Evolutionary conservation across 495 filamentous ascomycete species (phyloP).

Genomic region (Penicillium canescens): DNA sequence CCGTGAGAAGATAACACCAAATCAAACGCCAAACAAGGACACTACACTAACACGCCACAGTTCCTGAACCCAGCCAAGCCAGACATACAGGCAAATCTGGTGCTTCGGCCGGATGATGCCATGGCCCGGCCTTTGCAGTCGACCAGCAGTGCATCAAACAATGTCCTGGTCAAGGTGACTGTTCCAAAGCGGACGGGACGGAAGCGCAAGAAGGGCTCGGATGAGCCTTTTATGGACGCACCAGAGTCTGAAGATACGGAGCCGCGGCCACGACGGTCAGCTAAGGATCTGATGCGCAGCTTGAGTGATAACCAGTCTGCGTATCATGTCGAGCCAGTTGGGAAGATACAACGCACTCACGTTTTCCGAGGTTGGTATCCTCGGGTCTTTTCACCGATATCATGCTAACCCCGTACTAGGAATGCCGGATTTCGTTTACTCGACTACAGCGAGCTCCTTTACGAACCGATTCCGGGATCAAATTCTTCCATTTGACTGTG

Average conservation of each 20-base stretch:
- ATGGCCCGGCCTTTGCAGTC: slow-evolving; percentile 74
- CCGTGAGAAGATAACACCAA: slow-evolving; percentile 45
- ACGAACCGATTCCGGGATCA: slow-evolving; percentile 63
- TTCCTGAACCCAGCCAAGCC: slow-evolving; percentile 42
- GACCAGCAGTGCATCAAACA: slow-evolving; percentile 66
- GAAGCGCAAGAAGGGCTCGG: slow-evolving; percentile 73
- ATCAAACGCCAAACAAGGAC: no score
- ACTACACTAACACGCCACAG: slow-evolving; percentile 26
- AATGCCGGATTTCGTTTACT: slow-evolving; percentile 77
- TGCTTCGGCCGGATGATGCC: slow-evolving; percentile 75
- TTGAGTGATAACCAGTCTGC: slow-evolving; percentile 69
- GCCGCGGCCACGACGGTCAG: slow-evolving; percentile 22
- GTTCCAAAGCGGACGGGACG: slow-evolving; percentile 84
- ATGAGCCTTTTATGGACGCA: slow-evolving; percentile 57
- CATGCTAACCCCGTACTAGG: slow-evolving; percentile 21
- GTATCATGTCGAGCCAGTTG: slow-evolving; percentile 71
- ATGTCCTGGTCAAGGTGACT: slow-evolving; percentile 81
- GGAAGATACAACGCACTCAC: slow-evolving; percentile 75
- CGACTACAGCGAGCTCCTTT: slow-evolving; percentile 60
- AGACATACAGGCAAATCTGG: slow-evolving; percentile 51
- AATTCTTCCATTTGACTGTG: slow-evolving; percentile 66
- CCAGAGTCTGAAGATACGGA: slow-evolving; percentile 5
- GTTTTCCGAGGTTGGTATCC: slow-evolving; percentile 68
- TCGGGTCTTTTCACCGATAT: background rate
- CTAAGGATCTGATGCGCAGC: slow-evolving; percentile 56